Base-by-base conservation (phyloP, 2,329 filamentous ascomycete genomes). In the Diaporthe amygdali region DNA sequence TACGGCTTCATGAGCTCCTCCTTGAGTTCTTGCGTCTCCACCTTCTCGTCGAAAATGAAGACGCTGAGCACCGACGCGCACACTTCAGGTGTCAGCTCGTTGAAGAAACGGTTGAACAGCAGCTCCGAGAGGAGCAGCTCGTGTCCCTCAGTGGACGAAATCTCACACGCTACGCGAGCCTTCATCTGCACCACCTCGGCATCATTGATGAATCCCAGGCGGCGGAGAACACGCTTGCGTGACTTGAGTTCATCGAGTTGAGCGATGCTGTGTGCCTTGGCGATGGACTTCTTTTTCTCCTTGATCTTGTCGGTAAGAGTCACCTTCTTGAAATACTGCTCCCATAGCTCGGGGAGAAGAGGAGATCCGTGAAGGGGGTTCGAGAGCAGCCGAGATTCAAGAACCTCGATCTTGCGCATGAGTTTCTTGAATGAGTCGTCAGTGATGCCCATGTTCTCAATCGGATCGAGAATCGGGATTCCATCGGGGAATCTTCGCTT, bases 1-100 rank as follows among this genome's bases (percentile, higher is more conserved):
- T 91, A 96, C 20, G 95, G 94, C 84, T 97, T 97, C 69, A 90
- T 89, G 39, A 98, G 87, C 73, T 97, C 94, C 76, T 98, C 95
- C 77, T 92, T 93, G 61, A 98, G 86, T 17, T 90, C 88, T 3
- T 90, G 85, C 15, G 95, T 91, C 76, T 96, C 93, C 59, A 94
- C 91, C 86, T 97, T 97, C 84, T 99, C 96, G 79, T 99, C 97
- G 76, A 98, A 98, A 75, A 99, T 96, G 84, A 99, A 98, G 78
- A 94, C 95, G 77, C 94, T 97, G 71, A 99, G 87, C 7, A 95
- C 90, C 0, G 96, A 90, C 1, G 96, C 96, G 76, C 92, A 94
- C 75, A 96, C 89, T 81, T 98, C 96, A 0, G 96, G 95, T 0
- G 91, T 91, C 52, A 98, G 85, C 79, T 98, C 95, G 80, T 98